These are phyloP conservation scores for Arbutus unedo DNA, from an alignment of 148 eudicot genomes.

Conservation along the genomic window DNA sequence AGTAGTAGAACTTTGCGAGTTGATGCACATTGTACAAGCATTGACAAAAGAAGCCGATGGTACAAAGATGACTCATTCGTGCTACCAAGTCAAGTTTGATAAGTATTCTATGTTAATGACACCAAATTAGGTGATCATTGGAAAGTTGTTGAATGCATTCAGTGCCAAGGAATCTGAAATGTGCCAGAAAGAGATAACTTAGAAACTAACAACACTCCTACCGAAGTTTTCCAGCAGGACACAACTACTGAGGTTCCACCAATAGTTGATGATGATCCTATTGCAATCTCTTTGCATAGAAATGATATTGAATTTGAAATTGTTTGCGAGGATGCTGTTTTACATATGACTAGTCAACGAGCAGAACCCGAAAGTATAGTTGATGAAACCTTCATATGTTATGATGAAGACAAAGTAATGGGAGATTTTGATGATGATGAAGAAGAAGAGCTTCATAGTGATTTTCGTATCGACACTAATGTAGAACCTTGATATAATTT, in stretches of 20 bases:
- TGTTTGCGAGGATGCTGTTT: too few relatives aligned
- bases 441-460: too few relatives aligned
- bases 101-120: slow-evolving; percentile 3
- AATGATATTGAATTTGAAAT: neutral
- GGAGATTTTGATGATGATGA: too few relatives aligned
- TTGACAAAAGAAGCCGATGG: slow-evolving; percentile 2
- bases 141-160: neutral
- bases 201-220: neutral
- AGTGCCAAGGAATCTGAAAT: neutral
- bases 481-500: too few relatives aligned
- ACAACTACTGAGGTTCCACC: neutral
- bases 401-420: too few relatives aligned
- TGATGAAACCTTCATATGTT: too few relatives aligned
- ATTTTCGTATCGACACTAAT: too few relatives aligned
- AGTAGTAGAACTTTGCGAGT: neutral
- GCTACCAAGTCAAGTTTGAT: neutral
- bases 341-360: too few relatives aligned
- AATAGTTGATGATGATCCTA: neutral
- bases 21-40: neutral
- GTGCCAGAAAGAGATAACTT: neutral
- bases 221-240: neutral
- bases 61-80: slow-evolving; percentile 10
- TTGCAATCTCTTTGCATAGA: neutral
- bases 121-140: slow-evolving; percentile 7
- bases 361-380: too few relatives aligned